A percentile compares a stretch with the other conserved stretches of the same genome.
Conservation (phyloP, 768 basidiomycete species). For the Polyporus arcularius region DNA sequence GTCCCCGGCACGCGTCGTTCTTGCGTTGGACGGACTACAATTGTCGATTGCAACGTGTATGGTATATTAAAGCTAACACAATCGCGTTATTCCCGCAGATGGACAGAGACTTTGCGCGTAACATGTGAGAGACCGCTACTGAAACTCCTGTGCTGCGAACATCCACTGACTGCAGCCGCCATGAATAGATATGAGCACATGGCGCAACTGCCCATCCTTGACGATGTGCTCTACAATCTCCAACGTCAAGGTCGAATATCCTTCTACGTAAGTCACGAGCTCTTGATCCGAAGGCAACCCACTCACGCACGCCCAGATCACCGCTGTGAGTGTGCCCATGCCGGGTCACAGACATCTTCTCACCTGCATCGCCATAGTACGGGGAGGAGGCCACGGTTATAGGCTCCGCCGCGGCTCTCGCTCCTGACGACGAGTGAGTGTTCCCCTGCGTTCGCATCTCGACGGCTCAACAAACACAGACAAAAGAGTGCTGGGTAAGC, state of each 20-base stretch:
- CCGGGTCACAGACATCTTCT: not conserved
- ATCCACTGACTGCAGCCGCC: not conserved
- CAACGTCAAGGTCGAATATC: slow-evolving; percentile 94
- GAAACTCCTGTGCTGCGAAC: not conserved
- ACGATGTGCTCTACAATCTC: slow-evolving; percentile 87
- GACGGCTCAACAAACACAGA: slow-evolving; percentile 10
- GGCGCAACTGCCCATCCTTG: slow-evolving; percentile 78
- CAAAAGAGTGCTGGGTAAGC: slow-evolving; percentile 70
- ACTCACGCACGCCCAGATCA: slow-evolving; percentile 56
- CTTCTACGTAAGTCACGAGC: slow-evolving; percentile 64
- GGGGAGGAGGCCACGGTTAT: slow-evolving; percentile 92
- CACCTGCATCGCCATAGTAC: slow-evolving; percentile 45
- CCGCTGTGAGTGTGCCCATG: slow-evolving; percentile 57
- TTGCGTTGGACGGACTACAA: not conserved
- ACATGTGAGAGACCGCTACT: slow-evolving; percentile 44
- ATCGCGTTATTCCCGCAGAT: slow-evolving; percentile 43
- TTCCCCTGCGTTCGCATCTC: not conserved
- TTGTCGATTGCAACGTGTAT: not conserved
- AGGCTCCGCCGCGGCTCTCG: slow-evolving; percentile 86
- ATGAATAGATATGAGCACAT: slow-evolving; percentile 68
- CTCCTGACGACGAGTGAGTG: slow-evolving; percentile 80
- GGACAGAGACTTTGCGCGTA: slow-evolving; percentile 65
- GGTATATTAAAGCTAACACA: not conserved
- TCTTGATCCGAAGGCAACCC: no score
- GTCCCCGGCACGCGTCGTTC: no score